These are phyloP conservation scores for Quercus ilex DNA, from an alignment of 306 rosid species.

Conservation along the genomic window DNA sequence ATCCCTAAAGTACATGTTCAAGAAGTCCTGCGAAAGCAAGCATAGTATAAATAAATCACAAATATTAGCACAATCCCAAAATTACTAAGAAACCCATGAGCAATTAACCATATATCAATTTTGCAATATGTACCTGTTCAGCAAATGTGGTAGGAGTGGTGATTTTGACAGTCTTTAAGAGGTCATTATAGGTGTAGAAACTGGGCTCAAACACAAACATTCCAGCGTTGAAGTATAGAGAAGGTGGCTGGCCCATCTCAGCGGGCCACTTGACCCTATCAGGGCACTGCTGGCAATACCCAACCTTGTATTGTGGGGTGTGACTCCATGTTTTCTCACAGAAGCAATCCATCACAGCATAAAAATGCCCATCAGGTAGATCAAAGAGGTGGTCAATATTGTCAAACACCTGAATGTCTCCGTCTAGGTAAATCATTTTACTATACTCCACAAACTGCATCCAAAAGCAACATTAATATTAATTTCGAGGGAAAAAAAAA, in stretches of 20 bases:
- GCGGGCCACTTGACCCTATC: slow-evolving; percentile 56
- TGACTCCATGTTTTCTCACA: slow-evolving; percentile 83
- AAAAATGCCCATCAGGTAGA: slow-evolving; percentile 43
- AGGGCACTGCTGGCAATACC: slow-evolving; percentile 79
- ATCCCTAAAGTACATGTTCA: slow-evolving; percentile 61
- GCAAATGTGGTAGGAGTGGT: slow-evolving; percentile 72
- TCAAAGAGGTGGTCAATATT: slow-evolving; percentile 72
- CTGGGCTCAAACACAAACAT: slow-evolving; percentile 73
- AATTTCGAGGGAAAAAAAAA: neutral
- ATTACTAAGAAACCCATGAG: neutral
- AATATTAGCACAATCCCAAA: neutral
- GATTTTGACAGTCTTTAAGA: slow-evolving; percentile 31
- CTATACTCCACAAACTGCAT: slow-evolving; percentile 67
- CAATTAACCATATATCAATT: neutral
- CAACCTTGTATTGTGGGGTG: slow-evolving; percentile 54
- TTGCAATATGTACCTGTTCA: slow-evolving; percentile 46
- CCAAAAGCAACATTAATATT: neutral
- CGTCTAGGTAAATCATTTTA: slow-evolving; percentile 76
- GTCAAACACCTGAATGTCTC: slow-evolving; percentile 67
- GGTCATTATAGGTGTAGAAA: slow-evolving; percentile 37
- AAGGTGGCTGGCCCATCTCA: slow-evolving; percentile 48
- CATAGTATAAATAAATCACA: neutral
- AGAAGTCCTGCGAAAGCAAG: slow-evolving; percentile 33
- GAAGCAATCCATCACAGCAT: slow-evolving; percentile 84
- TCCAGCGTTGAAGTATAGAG: slow-evolving; percentile 82